Evolutionary conservation across 768 basidiomycete species (phyloP).

Genomic region (Russula ochroleuca): DNA sequence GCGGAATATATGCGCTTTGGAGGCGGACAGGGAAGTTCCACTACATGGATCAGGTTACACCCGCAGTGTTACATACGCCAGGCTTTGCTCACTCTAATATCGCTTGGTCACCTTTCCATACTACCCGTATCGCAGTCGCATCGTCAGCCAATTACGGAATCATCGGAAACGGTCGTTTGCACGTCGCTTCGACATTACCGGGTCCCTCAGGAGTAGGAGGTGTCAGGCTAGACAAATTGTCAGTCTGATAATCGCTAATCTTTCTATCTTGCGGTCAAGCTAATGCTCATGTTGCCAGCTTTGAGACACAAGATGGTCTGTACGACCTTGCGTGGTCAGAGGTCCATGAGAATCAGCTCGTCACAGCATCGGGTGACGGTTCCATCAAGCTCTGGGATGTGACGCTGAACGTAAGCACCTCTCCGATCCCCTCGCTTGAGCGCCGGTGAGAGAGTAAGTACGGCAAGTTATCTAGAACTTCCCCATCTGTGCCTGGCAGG

Average conservation of each 20-base stretch:
- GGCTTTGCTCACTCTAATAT: slow-evolving; percentile 80
- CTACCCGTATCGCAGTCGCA: slow-evolving; percentile 66
- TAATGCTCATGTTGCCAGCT: slow-evolving; percentile 52
- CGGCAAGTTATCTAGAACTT: slow-evolving; percentile 56
- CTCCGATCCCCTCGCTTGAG: slow-evolving; percentile 6
- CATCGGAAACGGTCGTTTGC: slow-evolving; percentile 91
- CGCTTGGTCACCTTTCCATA: slow-evolving; percentile 85
- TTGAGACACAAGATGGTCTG: slow-evolving; percentile 84
- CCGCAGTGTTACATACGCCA: slow-evolving; percentile 61
- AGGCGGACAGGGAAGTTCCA: no score
- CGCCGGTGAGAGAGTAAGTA: slow-evolving; percentile 34
- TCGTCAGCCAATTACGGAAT: slow-evolving; percentile 92
- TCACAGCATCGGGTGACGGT: slow-evolving; percentile 86
- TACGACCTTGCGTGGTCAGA: slow-evolving; percentile 96
- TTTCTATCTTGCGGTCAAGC: slow-evolving; percentile 10
- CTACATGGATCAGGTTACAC: slow-evolving; percentile 43
- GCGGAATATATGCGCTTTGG: no score
- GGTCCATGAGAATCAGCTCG: slow-evolving; percentile 88
- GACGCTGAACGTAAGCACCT: slow-evolving; percentile 61
- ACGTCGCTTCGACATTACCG: slow-evolving; percentile 52
- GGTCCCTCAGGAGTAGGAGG: slow-evolving; percentile 43
- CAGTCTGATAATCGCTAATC: slow-evolving; percentile 34
- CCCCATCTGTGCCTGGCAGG: slow-evolving; percentile 89
- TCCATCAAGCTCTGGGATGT: slow-evolving; percentile 89
- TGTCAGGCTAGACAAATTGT: slow-evolving; percentile 65